Conservation (phyloP, 1,139 yeast species). For the Geotrichum phurueaensis region DNA sequence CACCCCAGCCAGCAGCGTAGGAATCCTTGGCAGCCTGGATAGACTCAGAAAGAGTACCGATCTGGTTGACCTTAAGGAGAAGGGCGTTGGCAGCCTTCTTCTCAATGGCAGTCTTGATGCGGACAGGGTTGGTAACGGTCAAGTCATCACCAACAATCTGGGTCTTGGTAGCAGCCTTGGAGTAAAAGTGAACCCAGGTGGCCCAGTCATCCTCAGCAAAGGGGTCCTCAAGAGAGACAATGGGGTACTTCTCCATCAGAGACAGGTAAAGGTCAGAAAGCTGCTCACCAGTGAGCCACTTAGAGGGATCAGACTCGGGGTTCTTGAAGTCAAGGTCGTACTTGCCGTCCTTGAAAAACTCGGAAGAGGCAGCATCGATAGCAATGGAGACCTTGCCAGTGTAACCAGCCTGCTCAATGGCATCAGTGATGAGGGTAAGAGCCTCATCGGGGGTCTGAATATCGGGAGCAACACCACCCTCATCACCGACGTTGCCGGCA, state of each 20-base stretch:
- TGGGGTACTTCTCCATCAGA: conserved; percentile 84
- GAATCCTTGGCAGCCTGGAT: conserved; percentile 90
- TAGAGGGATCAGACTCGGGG: conserved; percentile 79
- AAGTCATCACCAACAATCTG: conserved; percentile 96
- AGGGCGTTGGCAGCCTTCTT: conserved; percentile 90
- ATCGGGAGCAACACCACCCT: conserved; percentile 99
- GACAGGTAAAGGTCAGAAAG: conserved; percentile 75
- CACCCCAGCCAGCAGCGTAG: conserved; percentile 92
- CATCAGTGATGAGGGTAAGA: conserved; percentile 77
- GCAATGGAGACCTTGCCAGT: conserved; percentile 85
- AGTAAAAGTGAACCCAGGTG: conserved; percentile 84
- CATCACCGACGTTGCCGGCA: conserved; percentile 99
- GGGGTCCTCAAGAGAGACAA: conserved; percentile 96
- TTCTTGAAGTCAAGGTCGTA: conserved; percentile 97
- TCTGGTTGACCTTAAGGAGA: conserved; percentile 86
- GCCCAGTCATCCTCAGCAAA: conserved; percentile 99
- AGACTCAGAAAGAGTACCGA: conserved; percentile 86
- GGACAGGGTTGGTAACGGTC: conserved; percentile 93
- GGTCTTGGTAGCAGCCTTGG: conserved; percentile 55
- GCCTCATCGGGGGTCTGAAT: conserved; percentile 91
- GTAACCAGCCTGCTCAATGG: conserved; percentile 90
- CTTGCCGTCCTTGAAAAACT: conserved; percentile 90
- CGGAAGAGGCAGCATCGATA: conserved; percentile 93
- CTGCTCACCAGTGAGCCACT: conserved; percentile 84
- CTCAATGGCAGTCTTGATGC: conserved; percentile 91